phyloP scores from a whole-genome alignment of 2,329 filamentous ascomycete genomes.

The Mycogone perniciosa region DNA sequence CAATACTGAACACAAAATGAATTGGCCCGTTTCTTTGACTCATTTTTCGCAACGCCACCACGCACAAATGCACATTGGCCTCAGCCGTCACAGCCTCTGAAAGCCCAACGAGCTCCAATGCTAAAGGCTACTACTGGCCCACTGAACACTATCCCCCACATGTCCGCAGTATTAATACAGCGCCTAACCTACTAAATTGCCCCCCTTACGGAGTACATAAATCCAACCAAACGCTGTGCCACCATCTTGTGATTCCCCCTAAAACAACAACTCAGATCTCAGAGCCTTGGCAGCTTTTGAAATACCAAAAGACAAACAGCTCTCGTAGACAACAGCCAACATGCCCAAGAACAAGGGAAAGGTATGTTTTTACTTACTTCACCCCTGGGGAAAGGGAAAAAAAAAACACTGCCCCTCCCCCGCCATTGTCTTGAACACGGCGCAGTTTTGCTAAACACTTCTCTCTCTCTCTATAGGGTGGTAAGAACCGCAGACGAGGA shows the following conservation, averaged over 20 bases:
- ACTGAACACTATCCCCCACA: no score
- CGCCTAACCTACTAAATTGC: neutral
- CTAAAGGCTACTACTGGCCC: neutral
- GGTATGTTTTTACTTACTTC: constrained; percentile 44
- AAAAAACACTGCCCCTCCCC: constrained; percentile 7
- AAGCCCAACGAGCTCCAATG: neutral
- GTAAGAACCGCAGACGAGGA: constrained; percentile 96
- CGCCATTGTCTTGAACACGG: constrained; percentile 4
- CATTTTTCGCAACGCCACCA: neutral
- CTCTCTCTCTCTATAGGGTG: constrained; percentile 56
- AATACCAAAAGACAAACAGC: neutral
- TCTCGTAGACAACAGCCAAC: constrained; percentile 28
- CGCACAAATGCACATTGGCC: neutral
- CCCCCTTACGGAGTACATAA: neutral
- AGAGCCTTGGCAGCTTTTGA: constrained; percentile 1
- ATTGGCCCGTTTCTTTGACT: neutral
- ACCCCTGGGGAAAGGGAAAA: neutral
- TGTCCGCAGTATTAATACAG: no score
- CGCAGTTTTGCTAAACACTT: neutral
- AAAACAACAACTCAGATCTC: neutral
- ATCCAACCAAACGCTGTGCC: neutral
- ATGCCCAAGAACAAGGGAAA: constrained; percentile 99
- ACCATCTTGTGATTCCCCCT: neutral
- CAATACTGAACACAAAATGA: neutral
- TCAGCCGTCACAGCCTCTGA: no score